These are phyloP conservation scores for Candida albicans DNA, from an alignment of 1,139 yeast species.

Conservation along the genomic window DNA sequence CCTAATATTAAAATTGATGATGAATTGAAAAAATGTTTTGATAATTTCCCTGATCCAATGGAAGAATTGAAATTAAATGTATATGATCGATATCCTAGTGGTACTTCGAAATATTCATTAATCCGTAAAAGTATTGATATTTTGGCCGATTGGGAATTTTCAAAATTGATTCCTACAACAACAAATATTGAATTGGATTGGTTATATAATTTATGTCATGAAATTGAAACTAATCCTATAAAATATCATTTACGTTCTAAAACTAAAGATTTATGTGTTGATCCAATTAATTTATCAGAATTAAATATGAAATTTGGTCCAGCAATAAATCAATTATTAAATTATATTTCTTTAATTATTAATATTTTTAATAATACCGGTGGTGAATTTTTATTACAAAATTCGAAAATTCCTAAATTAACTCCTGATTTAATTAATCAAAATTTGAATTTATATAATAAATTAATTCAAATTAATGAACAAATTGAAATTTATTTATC, in stretches of 20 bases:
- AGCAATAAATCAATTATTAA: constrained; percentile 28
- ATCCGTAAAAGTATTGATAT: constrained; percentile 42
- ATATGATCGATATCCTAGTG: constrained; percentile 52
- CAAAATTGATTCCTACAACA: constrained; percentile 25
- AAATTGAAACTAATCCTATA: constrained; percentile 49
- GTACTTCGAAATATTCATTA: constrained; percentile 51
- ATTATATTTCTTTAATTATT: constrained; percentile 29
- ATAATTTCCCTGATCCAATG: constrained; percentile 44
- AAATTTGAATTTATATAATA: constrained; percentile 23
- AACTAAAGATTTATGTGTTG: constrained; percentile 36
- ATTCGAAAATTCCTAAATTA: constrained; percentile 46
- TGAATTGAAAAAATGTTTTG: constrained; percentile 31
- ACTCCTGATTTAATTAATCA: constrained; percentile 25
- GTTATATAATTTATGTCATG: constrained; percentile 44
- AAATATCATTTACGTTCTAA: constrained; percentile 49
- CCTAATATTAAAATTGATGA: constrained; percentile 39
- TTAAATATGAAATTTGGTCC: constrained; percentile 26
- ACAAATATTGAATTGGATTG: constrained; percentile 27
- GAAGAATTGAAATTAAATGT: constrained; percentile 42
- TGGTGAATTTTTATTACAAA: constrained; percentile 38
- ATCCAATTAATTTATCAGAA: constrained; percentile 40
- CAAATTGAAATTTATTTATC: constrained; percentile 32
- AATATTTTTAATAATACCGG: constrained; percentile 36
- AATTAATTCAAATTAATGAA: constrained; percentile 23
- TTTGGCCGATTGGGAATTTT: constrained; percentile 24